These are phyloP conservation scores for Dionaea muscipula DNA, from an alignment of 179 eudicot species.

Conservation along the genomic window DNA sequence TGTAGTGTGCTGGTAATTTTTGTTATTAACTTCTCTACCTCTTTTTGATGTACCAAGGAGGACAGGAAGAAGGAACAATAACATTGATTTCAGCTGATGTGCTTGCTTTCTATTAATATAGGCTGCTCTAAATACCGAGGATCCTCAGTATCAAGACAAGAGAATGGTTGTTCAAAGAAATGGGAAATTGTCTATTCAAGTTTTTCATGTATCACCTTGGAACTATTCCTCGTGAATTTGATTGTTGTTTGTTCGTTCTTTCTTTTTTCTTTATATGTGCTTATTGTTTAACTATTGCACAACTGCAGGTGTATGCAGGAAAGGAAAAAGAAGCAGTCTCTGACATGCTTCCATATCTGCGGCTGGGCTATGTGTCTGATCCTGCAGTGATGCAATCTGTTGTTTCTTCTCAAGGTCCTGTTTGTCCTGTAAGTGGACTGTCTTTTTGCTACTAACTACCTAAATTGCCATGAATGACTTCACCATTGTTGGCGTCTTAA, in stretches of 20 bases:
- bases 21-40: neutral
- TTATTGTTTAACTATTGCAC: constrained; percentile 4
- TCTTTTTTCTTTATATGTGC: neutral
- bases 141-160: constrained; percentile 97
- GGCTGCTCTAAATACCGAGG: constrained; percentile 86
- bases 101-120: constrained; percentile 15
- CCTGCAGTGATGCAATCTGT: constrained; percentile 92
- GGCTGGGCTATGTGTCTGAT: constrained; percentile 95
- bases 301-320: constrained; percentile 62
- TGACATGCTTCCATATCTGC: constrained; percentile 89
- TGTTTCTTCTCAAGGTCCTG: constrained; percentile 89
- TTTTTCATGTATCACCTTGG: constrained; percentile 43
- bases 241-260: neutral
- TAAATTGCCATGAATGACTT: neutral
- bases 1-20: neutral
- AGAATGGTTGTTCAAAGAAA: constrained; percentile 94
- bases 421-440: constrained; percentile 65
- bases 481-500: neutral
- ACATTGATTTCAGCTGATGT: neutral
- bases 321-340: constrained; percentile 82
- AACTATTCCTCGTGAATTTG: neutral
- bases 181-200: constrained; percentile 70
- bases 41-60: neutral
- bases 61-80: neutral
- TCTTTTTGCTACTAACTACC: neutral